Percentiles rank a stretch among this genome's conserved stretches.
Conservation (phyloP, 169 alveolate species). For the Eimeria tenella region DNA sequence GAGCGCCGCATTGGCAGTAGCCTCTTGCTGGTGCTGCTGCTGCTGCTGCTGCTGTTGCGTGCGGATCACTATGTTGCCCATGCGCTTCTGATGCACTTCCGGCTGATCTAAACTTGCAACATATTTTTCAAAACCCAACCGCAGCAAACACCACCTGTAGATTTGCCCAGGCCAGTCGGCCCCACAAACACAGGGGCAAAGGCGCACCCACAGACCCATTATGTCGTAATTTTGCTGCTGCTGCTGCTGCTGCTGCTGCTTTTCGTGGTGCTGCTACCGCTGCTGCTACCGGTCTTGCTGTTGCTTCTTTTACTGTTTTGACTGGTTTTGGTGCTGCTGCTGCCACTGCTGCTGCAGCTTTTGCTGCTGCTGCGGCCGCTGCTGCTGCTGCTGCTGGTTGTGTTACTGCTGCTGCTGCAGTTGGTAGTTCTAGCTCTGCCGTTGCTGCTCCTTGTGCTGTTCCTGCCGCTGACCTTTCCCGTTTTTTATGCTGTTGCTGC, state of each 20-base stretch:
- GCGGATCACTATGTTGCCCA: slow-evolving; percentile 62
- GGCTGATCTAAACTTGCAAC: not conserved
- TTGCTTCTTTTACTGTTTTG: not conserved
- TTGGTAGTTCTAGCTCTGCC: not conserved
- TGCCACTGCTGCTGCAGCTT: slow-evolving; percentile 44
- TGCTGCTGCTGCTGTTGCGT: slow-evolving; percentile 56
- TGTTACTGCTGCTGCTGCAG: slow-evolving; percentile 21
- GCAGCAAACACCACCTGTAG: not conserved
- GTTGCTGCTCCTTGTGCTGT: not conserved
- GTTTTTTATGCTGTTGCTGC: slow-evolving; percentile 26
- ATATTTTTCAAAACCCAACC: not conserved
- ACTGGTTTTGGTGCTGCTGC: not conserved
- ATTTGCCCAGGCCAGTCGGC: slow-evolving; percentile 71
- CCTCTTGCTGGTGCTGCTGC: slow-evolving; percentile 43
- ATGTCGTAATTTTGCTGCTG: not conserved
- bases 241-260: slow-evolving; percentile 42
- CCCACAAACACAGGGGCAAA: slow-evolving; percentile 73
- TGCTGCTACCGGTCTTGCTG: not conserved
- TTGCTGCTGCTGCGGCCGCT: slow-evolving; percentile 13
- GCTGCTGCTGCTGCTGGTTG: not conserved
- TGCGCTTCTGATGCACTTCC: slow-evolving; percentile 38
- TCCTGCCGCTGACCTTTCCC: too few relatives aligned
- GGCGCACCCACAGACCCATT: slow-evolving; percentile 75
- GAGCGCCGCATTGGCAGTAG: slow-evolving; percentile 51
- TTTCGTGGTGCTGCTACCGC: slow-evolving; percentile 15